Percentiles rank a stretch among this genome's conserved stretches.
These are phyloP conservation scores for Tuber melanosporum DNA, from an alignment of 495 filamentous ascomycete genomes.

Conservation along the genomic window DNA sequence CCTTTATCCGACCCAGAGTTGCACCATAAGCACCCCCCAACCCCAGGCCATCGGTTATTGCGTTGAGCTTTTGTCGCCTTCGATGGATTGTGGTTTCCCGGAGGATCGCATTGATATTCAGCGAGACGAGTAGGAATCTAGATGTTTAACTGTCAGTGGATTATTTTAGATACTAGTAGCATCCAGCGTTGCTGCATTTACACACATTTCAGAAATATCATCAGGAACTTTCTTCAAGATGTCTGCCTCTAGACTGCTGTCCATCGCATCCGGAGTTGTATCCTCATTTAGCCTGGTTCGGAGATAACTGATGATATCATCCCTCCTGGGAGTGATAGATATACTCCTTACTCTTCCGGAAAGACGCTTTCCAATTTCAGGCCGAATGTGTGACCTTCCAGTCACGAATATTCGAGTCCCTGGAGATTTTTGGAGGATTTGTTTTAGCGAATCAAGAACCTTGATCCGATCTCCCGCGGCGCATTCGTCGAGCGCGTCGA, in stretches of 20 bases:
- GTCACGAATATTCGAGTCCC: background rate
- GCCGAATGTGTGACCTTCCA: background rate
- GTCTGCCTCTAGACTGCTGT: background rate
- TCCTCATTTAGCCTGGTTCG: background rate
- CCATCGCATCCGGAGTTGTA: background rate
- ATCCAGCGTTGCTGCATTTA: background rate
- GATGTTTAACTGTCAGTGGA: background rate
- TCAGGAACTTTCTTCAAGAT: background rate
- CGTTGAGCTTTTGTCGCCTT: background rate
- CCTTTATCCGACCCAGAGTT: background rate
- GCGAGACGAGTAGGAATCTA: background rate
- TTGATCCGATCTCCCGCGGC: background rate
- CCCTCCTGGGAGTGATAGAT: background rate
- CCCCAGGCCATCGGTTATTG: background rate
- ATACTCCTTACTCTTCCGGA: background rate
- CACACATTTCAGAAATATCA: background rate
- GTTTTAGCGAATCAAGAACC: background rate
- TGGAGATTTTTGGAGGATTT: background rate
- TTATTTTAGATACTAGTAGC: background rate
- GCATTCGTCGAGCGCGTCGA: background rate
- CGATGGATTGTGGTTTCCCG: background rate
- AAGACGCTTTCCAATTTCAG: background rate
- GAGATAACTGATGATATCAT: background rate
- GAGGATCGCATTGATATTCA: background rate
- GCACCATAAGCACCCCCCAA: background rate